Base-by-base conservation (phyloP, 2,329 filamentous ascomycete genomes). In the Aspergillus novoparasiticus region DNA sequence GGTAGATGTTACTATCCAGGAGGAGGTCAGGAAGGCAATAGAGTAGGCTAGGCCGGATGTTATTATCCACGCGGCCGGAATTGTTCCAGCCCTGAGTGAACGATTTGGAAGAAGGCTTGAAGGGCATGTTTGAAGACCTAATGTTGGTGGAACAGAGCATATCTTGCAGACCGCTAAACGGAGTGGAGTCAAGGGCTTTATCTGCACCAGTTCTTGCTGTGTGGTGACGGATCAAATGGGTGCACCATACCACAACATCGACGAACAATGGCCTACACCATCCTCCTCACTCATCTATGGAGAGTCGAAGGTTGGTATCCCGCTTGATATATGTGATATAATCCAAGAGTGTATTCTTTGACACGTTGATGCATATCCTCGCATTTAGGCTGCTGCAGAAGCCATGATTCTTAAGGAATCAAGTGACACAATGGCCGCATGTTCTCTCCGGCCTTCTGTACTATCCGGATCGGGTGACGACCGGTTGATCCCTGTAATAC, bases 171-270 rank as follows among this genome's bases (percentile, higher is more conserved):
- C 81, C 4, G 78, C 82, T 1, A 76, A 77, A 65, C 70, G 74
- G 32, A 75, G 68, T 50, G 82, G 81, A 1, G 84, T 81, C 46
- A 79, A 76, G 58, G 81, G 78, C 0, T 81, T 88, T 51, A 79
- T 88, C 54, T 87, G 85, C 68, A 88, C 86, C 34, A 86, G 84
- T 69, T 84, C 79, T 69, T 84, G 83, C 62, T 85, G 85, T 34
- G 84, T 84, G 10, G 73, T 87, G 41, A 79, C 82, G 4, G 85
- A 88, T 71, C 82, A 87, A 59, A 72, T 78, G 70, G 70, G 65
- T 39, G 64, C 69, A 36, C 62, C 72, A 14, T 77, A 78, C 64
- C 68, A 68, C 8, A 79, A 80, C 58, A 77, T 80, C 62, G 73
- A 79, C 51, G 78, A 80, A 67, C 61, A 64, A 46, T 80, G 78